Percentiles rank a stretch among this genome's conserved stretches.
phyloP scores from a whole-genome alignment of 306 rosid species.

The Cucumis melo region DNA sequence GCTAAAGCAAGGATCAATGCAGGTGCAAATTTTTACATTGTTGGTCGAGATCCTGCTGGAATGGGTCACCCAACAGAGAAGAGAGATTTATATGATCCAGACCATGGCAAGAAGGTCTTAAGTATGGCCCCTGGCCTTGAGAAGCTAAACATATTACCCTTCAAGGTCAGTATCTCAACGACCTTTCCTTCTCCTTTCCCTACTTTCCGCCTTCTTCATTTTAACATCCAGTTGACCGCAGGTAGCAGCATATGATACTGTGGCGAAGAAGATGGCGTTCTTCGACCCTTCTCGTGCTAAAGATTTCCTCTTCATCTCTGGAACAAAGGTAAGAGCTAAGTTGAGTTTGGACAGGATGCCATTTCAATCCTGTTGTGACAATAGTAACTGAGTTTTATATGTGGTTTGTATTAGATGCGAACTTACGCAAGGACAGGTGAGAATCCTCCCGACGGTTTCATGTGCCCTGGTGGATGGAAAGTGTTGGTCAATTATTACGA shows the following conservation, averaged over 20 bases:
- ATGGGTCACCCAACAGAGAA: constrained; percentile 95
- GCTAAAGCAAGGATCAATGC: constrained; percentile 95
- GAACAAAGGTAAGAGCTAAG: constrained; percentile 61
- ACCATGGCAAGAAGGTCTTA: constrained; percentile 89
- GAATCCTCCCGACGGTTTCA: constrained; percentile 89
- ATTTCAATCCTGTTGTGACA: neutral
- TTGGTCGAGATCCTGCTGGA: constrained; percentile 99
- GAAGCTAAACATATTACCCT: constrained; percentile 91
- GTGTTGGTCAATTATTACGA: constrained; percentile 73
- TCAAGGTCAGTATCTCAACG: constrained; percentile 38
- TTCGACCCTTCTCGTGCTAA: constrained; percentile 72
- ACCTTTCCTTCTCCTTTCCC: neutral
- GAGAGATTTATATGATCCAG: constrained; percentile 86
- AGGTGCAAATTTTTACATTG: constrained; percentile 93
- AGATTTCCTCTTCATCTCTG: constrained; percentile 93
- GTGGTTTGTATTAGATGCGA: constrained; percentile 52
- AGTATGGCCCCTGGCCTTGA: constrained; percentile 97
- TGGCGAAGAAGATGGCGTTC: constrained; percentile 78
- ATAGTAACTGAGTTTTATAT: neutral
- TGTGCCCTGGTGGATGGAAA: constrained; percentile 95
- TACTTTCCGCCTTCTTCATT: neutral
- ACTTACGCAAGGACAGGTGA: constrained; percentile 75
- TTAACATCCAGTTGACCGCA: constrained; percentile 18
- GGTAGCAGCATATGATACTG: constrained; percentile 95
- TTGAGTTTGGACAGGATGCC: neutral